phyloP scores from a whole-genome alignment of 1,284 basidiomycete species.

The Austroboletus niveus region DNA sequence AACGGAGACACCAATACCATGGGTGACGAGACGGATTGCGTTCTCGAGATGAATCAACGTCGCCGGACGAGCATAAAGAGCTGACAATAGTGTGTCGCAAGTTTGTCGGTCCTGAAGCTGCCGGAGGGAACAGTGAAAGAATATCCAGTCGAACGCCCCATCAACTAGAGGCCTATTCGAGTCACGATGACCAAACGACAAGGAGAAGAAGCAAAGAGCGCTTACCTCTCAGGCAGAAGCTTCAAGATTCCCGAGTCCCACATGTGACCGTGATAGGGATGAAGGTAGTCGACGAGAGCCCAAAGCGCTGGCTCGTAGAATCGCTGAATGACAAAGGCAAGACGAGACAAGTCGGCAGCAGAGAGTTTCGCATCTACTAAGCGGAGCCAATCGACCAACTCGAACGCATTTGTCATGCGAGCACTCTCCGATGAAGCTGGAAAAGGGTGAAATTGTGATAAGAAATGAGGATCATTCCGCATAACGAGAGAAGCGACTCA shows the following conservation, averaged over 20 bases:
- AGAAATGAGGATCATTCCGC: background rate
- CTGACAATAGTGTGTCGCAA: constrained; percentile 30
- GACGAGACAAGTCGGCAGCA: constrained; percentile 38
- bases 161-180: constrained; percentile 10
- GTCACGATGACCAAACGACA: background rate
- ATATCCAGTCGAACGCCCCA: constrained; percentile 44
- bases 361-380: constrained; percentile 39
- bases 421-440: constrained; percentile 36
- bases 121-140: constrained; percentile 38
- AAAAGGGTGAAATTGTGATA: background rate
- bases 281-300: constrained; percentile 43
- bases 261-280: constrained; percentile 41
- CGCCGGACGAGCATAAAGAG: constrained; percentile 28
- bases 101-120: constrained; percentile 21
- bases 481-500: constrained; percentile 30
- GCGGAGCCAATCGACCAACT: constrained; percentile 61
- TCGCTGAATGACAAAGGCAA: constrained; percentile 38
- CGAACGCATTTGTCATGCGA: constrained; percentile 43
- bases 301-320: constrained; percentile 44
- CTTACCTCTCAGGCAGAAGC: constrained; percentile 33
- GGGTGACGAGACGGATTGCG: constrained; percentile 39
- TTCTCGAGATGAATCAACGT: constrained; percentile 34
- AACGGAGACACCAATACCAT: constrained; percentile 32
- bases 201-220: background rate
- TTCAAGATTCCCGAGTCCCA: constrained; percentile 36